phyloP scores from a whole-genome alignment of 163 green algal genomes.

The Coccomyxa subellipsoidea region DNA sequence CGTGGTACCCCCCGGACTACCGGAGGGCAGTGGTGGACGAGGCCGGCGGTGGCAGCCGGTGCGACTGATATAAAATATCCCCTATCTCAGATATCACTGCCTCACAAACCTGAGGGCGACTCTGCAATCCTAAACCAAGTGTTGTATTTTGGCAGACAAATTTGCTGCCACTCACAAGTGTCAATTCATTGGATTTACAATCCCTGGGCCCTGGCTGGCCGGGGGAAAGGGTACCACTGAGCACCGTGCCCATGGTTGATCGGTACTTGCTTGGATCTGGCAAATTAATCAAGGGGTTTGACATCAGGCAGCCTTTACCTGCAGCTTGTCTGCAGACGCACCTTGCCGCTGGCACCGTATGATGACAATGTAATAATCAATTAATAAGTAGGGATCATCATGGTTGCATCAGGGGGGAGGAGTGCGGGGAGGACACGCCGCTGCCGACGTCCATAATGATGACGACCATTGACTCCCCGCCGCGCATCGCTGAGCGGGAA shows the following conservation, averaged over 20 bases:
- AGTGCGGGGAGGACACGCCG: not conserved
- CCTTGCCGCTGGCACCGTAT: too few relatives aligned
- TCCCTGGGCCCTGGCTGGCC: too few relatives aligned
- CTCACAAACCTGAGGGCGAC: not conserved
- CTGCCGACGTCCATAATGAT: not conserved
- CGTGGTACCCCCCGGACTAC: conserved; percentile 3
- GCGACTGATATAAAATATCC: too few relatives aligned
- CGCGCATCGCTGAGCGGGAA: not conserved
- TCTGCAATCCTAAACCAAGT: not conserved
- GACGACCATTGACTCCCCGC: not conserved
- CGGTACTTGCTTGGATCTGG: too few relatives aligned
- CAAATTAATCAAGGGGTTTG: too few relatives aligned
- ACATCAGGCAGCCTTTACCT: too few relatives aligned
- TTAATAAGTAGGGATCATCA: too few relatives aligned
- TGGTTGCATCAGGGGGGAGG: not conserved
- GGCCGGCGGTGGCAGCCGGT: not conserved
- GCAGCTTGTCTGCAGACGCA: too few relatives aligned
- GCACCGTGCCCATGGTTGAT: too few relatives aligned
- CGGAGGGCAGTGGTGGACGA: not conserved
- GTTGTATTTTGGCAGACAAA: not conserved
- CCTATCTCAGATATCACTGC: too few relatives aligned
- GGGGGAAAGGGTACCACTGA: too few relatives aligned
- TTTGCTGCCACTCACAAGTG: not conserved
- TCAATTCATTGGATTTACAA: not conserved
- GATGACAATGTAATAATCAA: too few relatives aligned